Evolutionary conservation across 345 rosid genomes (phyloP), one percentile per base, ranked within the genome.

Genomic region (Heritiera fomes): DNA sequence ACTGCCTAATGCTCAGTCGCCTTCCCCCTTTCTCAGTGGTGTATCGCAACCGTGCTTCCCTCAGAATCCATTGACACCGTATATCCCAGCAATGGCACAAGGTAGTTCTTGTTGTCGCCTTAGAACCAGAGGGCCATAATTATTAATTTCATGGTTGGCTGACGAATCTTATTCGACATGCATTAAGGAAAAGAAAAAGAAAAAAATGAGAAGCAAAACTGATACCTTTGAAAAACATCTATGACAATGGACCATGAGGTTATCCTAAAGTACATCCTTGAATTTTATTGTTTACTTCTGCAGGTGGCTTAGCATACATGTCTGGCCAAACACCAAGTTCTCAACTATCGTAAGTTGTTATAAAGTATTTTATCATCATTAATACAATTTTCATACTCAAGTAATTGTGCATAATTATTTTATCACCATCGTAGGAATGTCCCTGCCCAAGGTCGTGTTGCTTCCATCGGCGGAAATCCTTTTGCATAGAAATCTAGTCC

Each of bases 401-500:
- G 41, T 28, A 47, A 47, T 15, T 32, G 4, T 56, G 52, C 28
- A 23, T 23, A 23, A 23, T 23, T 23, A 23, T 23, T 23, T 23
- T 23, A 23, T 23, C 28, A 23, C 28, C 28, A 23, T 23, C 79
- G 73, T 84, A 96, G 98, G 85, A 89, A 83, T 67, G 80, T 90
- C 45, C 86, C 89, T 34, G 72, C 90, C 43, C 97, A 91, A 80
- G 99, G 87, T 7, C 92, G 88, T 66, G 91, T 94, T 82, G 92
- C 99, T 78, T 90, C 90, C 8, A 45, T 89, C 0, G 93, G 97
- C 77, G 95, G 98, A 76, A 96, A 96, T 83, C 98, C 98, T 58
- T 96, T 96, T 82, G 94, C 96, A 2, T 95, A 88, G 87, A 8
- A 63, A 47, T 49, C 18, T 4, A 49, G 45, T 63, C 34, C 30